Base-by-base conservation (phyloP, 2,329 filamentous ascomycete species). In the Ambrosiella xylebori region DNA sequence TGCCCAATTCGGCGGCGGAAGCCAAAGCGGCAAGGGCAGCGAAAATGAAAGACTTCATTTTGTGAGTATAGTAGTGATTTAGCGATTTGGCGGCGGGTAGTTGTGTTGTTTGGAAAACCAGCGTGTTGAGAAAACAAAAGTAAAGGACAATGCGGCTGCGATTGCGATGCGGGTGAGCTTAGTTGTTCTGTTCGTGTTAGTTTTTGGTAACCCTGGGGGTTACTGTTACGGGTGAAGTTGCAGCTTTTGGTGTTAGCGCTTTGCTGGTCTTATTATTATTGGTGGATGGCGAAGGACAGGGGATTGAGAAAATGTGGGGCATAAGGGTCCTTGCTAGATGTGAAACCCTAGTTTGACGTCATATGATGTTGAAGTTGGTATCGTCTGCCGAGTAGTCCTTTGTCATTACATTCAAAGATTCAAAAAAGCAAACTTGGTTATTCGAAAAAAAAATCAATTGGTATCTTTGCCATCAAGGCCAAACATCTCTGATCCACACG, bases 1-100 rank as follows among this genome's bases (percentile, higher is more conserved):
- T 86, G 71, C 86, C 79, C 64, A 95, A 80, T 64, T 84, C 79
- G 61, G 75, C 70, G 56, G 74, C 73, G 60, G 79, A 76, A 62
- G 80, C 71, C 61, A 71, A 71, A 61, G 75, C 66, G 60, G 74
- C 74, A 61, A 74, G 70, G 58, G 76, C 76, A 63, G 76, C 75
- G 61, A 80, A 65, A 59, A 77, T 62, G 54, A 77, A 63, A 59
- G 68, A 65, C 67, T 76, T 74, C 78, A 80, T 81, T 61, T 44
- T 51, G 41, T 45, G 49, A 39, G 57, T 51, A 38, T 54, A 36
- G 53, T 51, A 27, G 38, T 27, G 41, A 12, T 47, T 13, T 47
- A 6, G n/a, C 39, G 36, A 49, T 47, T 17, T 40, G 17, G 4
- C 27, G 27, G 27, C 27, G 27, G 27, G 27, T 27, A 27, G 27